Base-by-base conservation (phyloP, 2,329 filamentous ascomycete genomes). In the Hymenoscyphus fructigenus region DNA sequence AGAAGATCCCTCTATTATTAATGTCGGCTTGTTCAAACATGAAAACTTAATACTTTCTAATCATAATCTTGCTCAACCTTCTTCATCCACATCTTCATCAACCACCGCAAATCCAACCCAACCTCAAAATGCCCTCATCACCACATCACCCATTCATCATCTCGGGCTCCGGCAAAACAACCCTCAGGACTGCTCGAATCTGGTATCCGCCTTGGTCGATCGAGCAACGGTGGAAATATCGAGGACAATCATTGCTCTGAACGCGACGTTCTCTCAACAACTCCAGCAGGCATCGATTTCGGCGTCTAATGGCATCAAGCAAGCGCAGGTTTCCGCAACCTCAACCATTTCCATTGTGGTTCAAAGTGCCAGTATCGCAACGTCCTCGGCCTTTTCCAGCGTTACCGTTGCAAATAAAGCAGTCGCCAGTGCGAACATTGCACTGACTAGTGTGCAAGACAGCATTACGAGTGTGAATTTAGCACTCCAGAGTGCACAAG, bases 211-310 rank as follows among this genome's bases (percentile, higher is more conserved):
- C n/a, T 68, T 65, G n/a, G 68, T 70, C 38, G 34, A 68, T 41
- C 60, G 68, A 38, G 68, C 68, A 28, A 68, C 67, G 5, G 67
- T 68, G 26, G 67, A 70, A 50, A 68, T 68, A 10, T 67, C 65
- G 0, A 57, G 67, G n/a, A 70, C 64, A 2, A 70, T 70, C 53
- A 68, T 70, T 41, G 65, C 65, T 14, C 62, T 70, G 2, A 70
- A 70, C 47, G 68, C 65, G 3, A 68, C 67, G 17, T 70, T 68
- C 41, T 67, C 65, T n/a, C 68, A 70, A 44, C 65, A 67, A 50
- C 59, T 70, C 7, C 65, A 65, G 47, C 50, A 64, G 32, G 66
- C 66, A 17, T 66, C 63, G 10, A 65, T 65, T 20, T 66, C 66
- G 5, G 66, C 66, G 12, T 64, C 65, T 0, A 66, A 67, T 55